These are phyloP conservation scores for Pistacia atlantica DNA, from an alignment of 345 rosid genomes.

Conservation along the genomic window DNA sequence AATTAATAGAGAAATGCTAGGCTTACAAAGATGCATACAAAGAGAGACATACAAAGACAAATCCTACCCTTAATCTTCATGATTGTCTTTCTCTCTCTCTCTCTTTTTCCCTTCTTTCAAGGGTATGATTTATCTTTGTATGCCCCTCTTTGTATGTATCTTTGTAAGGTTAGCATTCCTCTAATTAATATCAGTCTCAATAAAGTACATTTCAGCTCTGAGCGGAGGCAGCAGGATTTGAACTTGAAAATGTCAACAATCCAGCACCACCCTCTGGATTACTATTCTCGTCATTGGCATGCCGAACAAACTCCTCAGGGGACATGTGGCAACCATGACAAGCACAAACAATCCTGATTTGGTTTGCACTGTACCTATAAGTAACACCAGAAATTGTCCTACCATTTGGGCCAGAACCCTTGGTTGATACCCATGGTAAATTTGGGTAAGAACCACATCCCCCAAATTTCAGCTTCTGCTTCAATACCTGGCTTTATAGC, in stretches of 20 bases:
- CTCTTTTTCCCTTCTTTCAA: too few species aligned
- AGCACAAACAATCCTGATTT: slow-evolving; percentile 88
- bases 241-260: slow-evolving; percentile 45
- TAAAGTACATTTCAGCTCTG: slow-evolving; percentile 50
- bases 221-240: slow-evolving; percentile 79
- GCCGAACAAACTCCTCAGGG: slow-evolving; percentile 90
- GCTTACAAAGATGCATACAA: too few species aligned
- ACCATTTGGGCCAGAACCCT: slow-evolving; percentile 81
- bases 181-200: not conserved
- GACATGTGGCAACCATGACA: slow-evolving; percentile 93
- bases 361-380: slow-evolving; percentile 68
- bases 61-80: too few species aligned
- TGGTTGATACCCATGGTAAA: slow-evolving; percentile 96
- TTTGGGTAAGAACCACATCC: slow-evolving; percentile 87
- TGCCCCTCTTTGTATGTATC: too few species aligned
- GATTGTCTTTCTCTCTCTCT: too few species aligned
- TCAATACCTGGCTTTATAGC: slow-evolving; percentile 91
- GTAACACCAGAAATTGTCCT: slow-evolving; percentile 91
- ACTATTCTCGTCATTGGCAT: slow-evolving; percentile 72
- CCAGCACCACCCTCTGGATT: slow-evolving; percentile 53
- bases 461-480: slow-evolving; percentile 79
- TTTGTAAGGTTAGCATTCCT: too few species aligned
- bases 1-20: not conserved
- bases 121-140: too few species aligned
- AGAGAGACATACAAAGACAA: too few species aligned